phyloP scores from a whole-genome alignment of 805 yeast species.

The Wickerhamomyces tratensis region DNA sequence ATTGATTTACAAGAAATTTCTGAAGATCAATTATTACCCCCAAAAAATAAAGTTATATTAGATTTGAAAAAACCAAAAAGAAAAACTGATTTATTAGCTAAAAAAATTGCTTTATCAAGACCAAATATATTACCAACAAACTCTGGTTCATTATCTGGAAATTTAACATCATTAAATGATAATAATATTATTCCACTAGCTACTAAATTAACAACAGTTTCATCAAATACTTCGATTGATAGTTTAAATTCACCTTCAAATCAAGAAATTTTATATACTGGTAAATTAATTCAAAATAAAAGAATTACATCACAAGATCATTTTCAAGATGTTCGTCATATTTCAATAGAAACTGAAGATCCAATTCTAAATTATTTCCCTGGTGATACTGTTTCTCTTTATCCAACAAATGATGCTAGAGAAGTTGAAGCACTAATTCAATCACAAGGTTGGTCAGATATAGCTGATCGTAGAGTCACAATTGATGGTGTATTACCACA shows the following conservation, averaged over 20 bases:
- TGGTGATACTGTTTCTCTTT: slow-evolving; percentile 75
- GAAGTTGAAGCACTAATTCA: slow-evolving; percentile 59
- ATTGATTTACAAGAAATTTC: slow-evolving; percentile 20
- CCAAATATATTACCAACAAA: not conserved
- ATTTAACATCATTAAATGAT: not conserved
- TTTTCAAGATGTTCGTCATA: slow-evolving; percentile 81
- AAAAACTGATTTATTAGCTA: slow-evolving; percentile 18
- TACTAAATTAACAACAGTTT: not conserved
- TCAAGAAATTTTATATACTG: slow-evolving; percentile 18
- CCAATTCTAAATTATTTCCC: slow-evolving; percentile 37
- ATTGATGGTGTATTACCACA: slow-evolving; percentile 15
- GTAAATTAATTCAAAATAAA: slow-evolving; percentile 37
- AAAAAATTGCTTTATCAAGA: slow-evolving; percentile 22
- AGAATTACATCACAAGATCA: slow-evolving; percentile 66
- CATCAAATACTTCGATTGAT: not conserved
- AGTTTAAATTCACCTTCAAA: slow-evolving; percentile 3
- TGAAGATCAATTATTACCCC: slow-evolving; percentile 26
- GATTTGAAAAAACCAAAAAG: slow-evolving; percentile 20
- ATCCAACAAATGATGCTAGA: slow-evolving; percentile 58
- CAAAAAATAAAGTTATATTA: slow-evolving; percentile 22
- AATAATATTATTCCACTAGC: not conserved
- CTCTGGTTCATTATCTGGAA: no score
- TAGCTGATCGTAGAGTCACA: slow-evolving; percentile 52
- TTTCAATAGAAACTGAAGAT: slow-evolving; percentile 29
- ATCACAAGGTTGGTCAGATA: slow-evolving; percentile 62